A percentile compares a stretch with the other conserved stretches of the same genome.
phyloP scores from a whole-genome alignment of 768 basidiomycete genomes.

The Bullera alba region DNA sequence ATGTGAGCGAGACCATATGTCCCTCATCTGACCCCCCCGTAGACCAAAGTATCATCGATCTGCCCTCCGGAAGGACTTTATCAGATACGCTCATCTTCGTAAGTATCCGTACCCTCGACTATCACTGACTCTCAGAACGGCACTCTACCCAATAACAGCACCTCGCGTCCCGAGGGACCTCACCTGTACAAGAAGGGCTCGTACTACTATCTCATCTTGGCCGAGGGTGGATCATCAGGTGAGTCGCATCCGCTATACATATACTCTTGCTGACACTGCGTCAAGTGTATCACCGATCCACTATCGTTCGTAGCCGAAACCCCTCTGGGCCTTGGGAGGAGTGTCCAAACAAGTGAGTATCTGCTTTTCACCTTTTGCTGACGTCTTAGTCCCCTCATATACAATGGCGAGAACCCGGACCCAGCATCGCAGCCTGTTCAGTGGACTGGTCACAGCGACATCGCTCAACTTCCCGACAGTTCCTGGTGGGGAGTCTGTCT shows the following conservation, averaged over 20 bases:
- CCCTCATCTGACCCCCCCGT: neutral
- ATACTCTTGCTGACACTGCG: too few species aligned
- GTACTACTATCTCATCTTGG: constrained; percentile 47
- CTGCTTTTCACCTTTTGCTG: too few species aligned
- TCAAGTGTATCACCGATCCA: constrained; percentile 15
- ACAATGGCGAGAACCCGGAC: too few species aligned
- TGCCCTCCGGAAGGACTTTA: too few species aligned
- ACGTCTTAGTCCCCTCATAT: constrained; percentile 21
- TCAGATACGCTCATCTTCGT: neutral
- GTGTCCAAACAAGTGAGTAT: too few species aligned
- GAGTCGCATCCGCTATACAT: constrained; percentile 41
- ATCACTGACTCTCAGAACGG: constrained; percentile 5
- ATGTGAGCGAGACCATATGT: neutral
- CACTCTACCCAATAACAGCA: too few species aligned
- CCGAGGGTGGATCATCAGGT: constrained; percentile 43
- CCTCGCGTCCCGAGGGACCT: constrained; percentile 40
- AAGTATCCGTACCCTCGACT: neutral
- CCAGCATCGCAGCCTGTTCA: too few species aligned
- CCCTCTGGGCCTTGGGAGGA: constrained; percentile 41
- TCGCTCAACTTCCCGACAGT: constrained; percentile 44
- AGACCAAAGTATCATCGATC: neutral
- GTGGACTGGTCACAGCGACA: constrained; percentile 48
- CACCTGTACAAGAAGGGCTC: constrained; percentile 34
- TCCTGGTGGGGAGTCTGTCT: constrained; percentile 43
- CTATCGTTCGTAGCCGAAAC: constrained; percentile 42